These are phyloP conservation scores for Cladorrhinum sp. DNA, from an alignment of 2,329 filamentous ascomycete genomes.

Conservation along the genomic window DNA sequence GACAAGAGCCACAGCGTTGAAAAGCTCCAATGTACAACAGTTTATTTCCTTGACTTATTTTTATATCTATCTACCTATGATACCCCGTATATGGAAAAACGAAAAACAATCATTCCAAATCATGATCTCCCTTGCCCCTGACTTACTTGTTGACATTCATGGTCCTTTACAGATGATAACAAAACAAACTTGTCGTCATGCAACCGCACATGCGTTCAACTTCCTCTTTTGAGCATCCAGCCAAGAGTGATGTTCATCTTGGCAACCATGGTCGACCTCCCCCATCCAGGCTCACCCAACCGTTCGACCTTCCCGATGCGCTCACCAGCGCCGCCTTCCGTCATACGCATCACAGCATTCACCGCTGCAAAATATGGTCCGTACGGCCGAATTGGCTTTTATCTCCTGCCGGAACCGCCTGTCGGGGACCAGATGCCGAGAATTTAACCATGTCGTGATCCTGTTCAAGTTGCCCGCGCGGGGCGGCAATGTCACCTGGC, in stretches of 20 bases:
- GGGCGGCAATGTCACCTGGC: neutral
- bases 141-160: no score
- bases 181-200: no score
- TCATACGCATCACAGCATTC: neutral
- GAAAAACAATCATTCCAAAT: no score
- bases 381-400: neutral
- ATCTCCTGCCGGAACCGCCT: neutral
- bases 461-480: neutral
- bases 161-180: no score
- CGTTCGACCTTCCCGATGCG: constrained; percentile 8
- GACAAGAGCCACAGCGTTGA: no score
- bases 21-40: no score
- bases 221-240: neutral
- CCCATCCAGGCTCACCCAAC: neutral
- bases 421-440: neutral
- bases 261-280: neutral
- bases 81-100: no score
- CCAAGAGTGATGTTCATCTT: constrained; percentile 3
- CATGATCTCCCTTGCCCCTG: no score
- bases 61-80: no score
- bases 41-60: no score
- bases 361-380: neutral
- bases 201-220: no score
- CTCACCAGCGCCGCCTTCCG: neutral
- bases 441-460: neutral